phyloP scores from a whole-genome alignment of 2,329 filamentous ascomycete genomes.

The Pseudomassariella vexata region DNA sequence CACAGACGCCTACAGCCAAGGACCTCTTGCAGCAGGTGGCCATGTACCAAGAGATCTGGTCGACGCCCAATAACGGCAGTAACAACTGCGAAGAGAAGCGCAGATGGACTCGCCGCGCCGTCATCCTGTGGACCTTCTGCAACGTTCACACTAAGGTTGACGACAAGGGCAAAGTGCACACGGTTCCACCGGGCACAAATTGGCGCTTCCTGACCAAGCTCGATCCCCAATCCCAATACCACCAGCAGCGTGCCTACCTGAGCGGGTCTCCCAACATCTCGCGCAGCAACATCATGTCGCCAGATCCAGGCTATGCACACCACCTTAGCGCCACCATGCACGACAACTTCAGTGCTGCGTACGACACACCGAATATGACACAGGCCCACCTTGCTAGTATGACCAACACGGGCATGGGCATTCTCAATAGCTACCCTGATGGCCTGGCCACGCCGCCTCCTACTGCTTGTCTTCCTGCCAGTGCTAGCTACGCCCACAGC shows the following conservation, averaged over 20 bases:
- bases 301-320: slow-evolving; percentile 43
- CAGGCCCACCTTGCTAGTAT: slow-evolving; percentile 11
- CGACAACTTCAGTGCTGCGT: slow-evolving; percentile 47
- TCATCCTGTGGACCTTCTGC: slow-evolving; percentile 60
- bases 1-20: slow-evolving; percentile 28
- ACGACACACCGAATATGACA: slow-evolving; percentile 29
- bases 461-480: slow-evolving; percentile 43
- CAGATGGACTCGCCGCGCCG: slow-evolving; percentile 50
- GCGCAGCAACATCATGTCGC: slow-evolving; percentile 46
- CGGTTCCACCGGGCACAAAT: slow-evolving; percentile 47
- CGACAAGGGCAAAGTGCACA: slow-evolving; percentile 35
- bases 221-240: slow-evolving; percentile 53
- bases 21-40: slow-evolving; percentile 55
- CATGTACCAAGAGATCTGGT: slow-evolving; percentile 65
- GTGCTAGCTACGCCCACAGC: slow-evolving; percentile 35
- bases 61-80: slow-evolving; percentile 34
- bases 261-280: slow-evolving; percentile 27
- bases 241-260: slow-evolving; percentile 42
- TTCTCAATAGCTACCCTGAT: slow-evolving; percentile 45
- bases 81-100: slow-evolving; percentile 26
- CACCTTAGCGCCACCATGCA: slow-evolving; percentile 50
- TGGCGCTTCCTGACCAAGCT: slow-evolving; percentile 59
- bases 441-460: slow-evolving; percentile 53
- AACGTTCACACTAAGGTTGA: slow-evolving; percentile 42
- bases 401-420: slow-evolving; percentile 24